Evolutionary conservation across 305 asterid genomes (phyloP).

Genomic region (Fraxinus dipetala): DNA sequence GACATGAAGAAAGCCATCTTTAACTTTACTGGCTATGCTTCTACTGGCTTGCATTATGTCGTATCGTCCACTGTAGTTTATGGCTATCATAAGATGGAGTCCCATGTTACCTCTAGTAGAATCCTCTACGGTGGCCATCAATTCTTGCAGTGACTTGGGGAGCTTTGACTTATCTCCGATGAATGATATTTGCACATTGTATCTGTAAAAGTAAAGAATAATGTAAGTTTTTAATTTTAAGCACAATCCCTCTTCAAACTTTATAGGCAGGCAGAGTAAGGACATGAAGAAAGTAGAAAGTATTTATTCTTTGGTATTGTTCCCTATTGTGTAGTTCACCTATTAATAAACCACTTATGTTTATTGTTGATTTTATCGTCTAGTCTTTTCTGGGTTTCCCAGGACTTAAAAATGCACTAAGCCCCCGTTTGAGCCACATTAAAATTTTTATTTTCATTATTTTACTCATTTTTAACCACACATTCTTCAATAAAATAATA

Average conservation of each 20-base stretch:
- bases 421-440: too few relatives aligned
- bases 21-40: constrained; percentile 28
- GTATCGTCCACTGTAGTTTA: constrained; percentile 34
- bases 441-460: too few relatives aligned
- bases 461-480: too few relatives aligned
- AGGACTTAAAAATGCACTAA: not conserved
- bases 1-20: constrained; percentile 11
- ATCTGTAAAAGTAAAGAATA: constrained; percentile 7
- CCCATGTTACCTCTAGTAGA: constrained; percentile 14
- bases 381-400: not conserved
- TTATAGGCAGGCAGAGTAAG: not conserved
- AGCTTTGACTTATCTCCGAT: constrained; percentile 34
- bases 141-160: constrained; percentile 2
- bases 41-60: constrained; percentile 33
- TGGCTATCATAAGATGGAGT: constrained; percentile 29
- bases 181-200: constrained; percentile 5
- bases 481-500: too few relatives aligned
- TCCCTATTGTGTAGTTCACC: not conserved
- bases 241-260: not conserved
- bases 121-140: constrained; percentile 16
- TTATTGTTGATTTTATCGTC: not conserved
- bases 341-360: not conserved
- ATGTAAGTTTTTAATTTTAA: not conserved
- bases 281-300: not conserved
- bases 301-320: not conserved